Evolutionary conservation across 441 rosid species (phyloP).

Genomic region (Gossypium davidsonii): DNA sequence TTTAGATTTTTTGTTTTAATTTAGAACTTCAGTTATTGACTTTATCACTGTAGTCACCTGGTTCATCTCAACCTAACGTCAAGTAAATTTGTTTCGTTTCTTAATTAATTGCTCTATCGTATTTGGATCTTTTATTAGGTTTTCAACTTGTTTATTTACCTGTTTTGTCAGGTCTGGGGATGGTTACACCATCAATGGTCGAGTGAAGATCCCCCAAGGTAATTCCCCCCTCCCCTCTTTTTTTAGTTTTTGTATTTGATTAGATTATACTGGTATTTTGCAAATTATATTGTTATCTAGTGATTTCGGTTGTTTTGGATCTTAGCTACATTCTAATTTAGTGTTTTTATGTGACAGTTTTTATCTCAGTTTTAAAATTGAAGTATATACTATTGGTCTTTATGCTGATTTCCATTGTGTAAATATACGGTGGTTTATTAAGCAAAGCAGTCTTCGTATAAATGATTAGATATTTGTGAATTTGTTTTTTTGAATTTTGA

Average conservation of each 20-base stretch:
- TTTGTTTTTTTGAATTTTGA: not conserved
- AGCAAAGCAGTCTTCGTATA: not conserved
- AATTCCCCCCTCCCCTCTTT: not conserved
- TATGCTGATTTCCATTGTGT: not conserved
- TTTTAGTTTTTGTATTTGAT: not conserved
- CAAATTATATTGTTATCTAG: not conserved
- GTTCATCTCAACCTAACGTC: not conserved
- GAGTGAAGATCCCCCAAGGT: slow-evolving; percentile 69
- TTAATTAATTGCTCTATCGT: not conserved
- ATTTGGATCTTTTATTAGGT: slow-evolving; percentile 5
- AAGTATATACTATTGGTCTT: not conserved
- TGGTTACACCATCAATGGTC: slow-evolving; percentile 64
- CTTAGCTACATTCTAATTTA: not conserved
- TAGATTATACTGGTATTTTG: not conserved
- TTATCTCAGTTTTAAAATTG: not conserved
- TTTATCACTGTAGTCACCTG: not conserved
- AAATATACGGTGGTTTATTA: not conserved
- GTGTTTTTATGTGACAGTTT: not conserved
- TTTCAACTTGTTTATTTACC: not conserved
- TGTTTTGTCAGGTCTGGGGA: slow-evolving; percentile 48
- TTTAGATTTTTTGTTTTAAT: not conserved
- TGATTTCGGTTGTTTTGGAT: not conserved
- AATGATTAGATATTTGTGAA: not conserved
- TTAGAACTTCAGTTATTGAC: not conserved
- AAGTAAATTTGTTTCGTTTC: not conserved